phyloP scores from a whole-genome alignment of 2,329 filamentous ascomycete species.

The Fusarium acutatum region DNA sequence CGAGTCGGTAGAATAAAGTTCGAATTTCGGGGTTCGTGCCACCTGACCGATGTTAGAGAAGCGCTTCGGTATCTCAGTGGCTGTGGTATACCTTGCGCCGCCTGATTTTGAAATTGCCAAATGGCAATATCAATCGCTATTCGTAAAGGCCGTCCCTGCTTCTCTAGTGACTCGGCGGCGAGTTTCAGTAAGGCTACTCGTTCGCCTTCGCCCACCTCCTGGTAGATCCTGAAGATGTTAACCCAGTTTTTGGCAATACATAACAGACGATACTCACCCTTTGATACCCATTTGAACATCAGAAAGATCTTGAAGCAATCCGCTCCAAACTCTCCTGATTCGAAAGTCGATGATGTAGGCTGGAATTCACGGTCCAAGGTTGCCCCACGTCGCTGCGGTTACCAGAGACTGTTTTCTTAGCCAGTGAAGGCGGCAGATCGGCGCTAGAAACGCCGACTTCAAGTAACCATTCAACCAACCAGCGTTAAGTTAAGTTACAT shows the following conservation, averaged over 20 bases:
- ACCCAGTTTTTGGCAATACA: background rate
- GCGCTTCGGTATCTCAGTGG: background rate
- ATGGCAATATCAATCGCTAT: conserved; percentile 95
- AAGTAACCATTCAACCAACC: conserved; percentile 33
- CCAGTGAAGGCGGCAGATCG: conserved; percentile 38
- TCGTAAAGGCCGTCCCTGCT: conserved; percentile 76
- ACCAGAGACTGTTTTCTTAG: conserved; percentile 42
- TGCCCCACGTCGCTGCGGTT: conserved; percentile 45
- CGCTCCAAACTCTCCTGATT: background rate
- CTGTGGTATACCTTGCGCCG: conserved; percentile 68
- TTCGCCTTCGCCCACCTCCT: conserved; percentile 83
- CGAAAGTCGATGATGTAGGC: conserved; percentile 28
- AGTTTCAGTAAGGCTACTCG: conserved; percentile 85
- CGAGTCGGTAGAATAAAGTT: conserved; percentile 90
- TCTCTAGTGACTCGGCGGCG: conserved; percentile 78
- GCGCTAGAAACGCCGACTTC: conserved; percentile 39
- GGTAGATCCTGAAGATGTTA: conserved; percentile 74
- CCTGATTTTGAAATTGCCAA: conserved; percentile 95
- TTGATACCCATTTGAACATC: conserved; percentile 68
- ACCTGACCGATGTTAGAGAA: conserved; percentile 54
- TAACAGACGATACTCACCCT: conserved; percentile 53
- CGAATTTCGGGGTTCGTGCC: conserved; percentile 90
- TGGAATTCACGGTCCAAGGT: conserved; percentile 22
- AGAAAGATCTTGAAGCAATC: conserved; percentile 8
- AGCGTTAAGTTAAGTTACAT: conserved; percentile 30